A percentile compares a stretch with the other conserved stretches of the same genome.
phyloP scores from a whole-genome alignment of 139 green algal species.

The Ettlia oleoabundans region DNA sequence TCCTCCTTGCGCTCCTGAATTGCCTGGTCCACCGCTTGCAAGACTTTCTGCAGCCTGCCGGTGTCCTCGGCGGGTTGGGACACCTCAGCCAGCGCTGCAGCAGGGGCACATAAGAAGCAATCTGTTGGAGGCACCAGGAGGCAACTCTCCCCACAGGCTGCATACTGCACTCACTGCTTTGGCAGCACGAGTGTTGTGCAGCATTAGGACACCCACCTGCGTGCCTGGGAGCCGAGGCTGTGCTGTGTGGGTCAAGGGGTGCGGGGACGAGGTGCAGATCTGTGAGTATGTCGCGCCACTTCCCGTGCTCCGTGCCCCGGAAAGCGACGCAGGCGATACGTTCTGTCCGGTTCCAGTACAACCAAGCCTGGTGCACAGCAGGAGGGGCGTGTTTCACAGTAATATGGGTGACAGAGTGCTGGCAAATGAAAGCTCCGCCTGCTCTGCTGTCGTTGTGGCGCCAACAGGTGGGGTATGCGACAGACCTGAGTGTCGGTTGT shows the following conservation, averaged over 20 bases:
- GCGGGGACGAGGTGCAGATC: conserved; percentile 74
- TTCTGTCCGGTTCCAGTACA: conserved; percentile 56
- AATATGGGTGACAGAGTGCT: not conserved
- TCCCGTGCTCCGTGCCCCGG: conserved; percentile 82
- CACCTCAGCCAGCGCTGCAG: conserved; percentile 15
- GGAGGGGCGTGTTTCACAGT: not conserved
- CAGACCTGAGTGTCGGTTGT: conserved; percentile 76
- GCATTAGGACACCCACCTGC: too few relatives aligned
- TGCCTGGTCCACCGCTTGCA: not conserved
- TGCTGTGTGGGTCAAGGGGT: conserved; percentile 57
- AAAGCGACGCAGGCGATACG: conserved; percentile 73
- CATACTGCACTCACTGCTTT: too few relatives aligned
- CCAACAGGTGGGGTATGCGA: too few relatives aligned
- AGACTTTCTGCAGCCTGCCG: not conserved
- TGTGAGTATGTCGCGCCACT: conserved; percentile 78
- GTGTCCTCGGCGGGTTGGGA: not conserved
- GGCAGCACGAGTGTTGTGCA: too few relatives aligned
- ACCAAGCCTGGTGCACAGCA: conserved; percentile 58
- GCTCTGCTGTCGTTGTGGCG: too few relatives aligned
- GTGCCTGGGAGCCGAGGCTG: not conserved
- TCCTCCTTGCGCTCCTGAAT: not conserved
- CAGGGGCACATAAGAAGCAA: too few relatives aligned
- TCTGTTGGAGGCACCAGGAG: too few relatives aligned
- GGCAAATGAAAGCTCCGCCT: not conserved
- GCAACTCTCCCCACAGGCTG: too few relatives aligned